Evolutionary conservation across 164 flowering plant species (phyloP).

Genomic region (Macadamia tetraphylla): DNA sequence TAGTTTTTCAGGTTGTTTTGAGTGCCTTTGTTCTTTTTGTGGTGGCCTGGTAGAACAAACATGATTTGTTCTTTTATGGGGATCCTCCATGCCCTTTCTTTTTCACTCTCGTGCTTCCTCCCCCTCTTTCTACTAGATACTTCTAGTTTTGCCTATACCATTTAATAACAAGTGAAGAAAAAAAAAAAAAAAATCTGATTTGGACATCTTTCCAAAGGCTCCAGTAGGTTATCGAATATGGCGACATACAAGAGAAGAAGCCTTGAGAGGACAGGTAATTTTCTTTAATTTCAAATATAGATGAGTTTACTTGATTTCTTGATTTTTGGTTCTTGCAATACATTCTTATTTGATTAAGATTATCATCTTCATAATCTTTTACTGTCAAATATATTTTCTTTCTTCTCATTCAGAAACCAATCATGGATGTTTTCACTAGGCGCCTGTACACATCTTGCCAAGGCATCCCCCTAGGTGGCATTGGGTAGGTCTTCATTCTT

Average conservation of each 20-base stretch:
- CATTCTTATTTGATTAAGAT: not conserved
- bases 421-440: slow-evolving; percentile 51
- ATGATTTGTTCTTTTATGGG: too few species aligned
- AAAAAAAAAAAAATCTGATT: not conserved
- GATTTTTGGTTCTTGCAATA: not conserved
- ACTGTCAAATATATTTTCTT: not conserved
- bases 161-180: too few species aligned
- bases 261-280: slow-evolving; percentile 49
- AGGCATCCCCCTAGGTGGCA: slow-evolving; percentile 85
- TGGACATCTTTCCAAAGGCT: slow-evolving; percentile 38
- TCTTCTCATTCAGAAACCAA: slow-evolving; percentile 31
- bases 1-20: too few species aligned
- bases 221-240: slow-evolving; percentile 64
- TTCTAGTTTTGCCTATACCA: too few species aligned
- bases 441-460: slow-evolving; percentile 47
- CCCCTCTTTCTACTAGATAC: too few species aligned
- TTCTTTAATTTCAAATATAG: not conserved
- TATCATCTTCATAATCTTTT: not conserved
- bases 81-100: too few species aligned
- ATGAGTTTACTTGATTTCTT: not conserved
- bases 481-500: slow-evolving; percentile 51
- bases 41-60: too few species aligned
- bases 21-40: too few species aligned
- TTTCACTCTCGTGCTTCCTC: too few species aligned
- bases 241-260: slow-evolving; percentile 46